Evolutionary conservation across 2,329 filamentous ascomycete genomes (phyloP), one percentile per base, ranked within the genome.

Genomic region (Boeremia exigua): DNA sequence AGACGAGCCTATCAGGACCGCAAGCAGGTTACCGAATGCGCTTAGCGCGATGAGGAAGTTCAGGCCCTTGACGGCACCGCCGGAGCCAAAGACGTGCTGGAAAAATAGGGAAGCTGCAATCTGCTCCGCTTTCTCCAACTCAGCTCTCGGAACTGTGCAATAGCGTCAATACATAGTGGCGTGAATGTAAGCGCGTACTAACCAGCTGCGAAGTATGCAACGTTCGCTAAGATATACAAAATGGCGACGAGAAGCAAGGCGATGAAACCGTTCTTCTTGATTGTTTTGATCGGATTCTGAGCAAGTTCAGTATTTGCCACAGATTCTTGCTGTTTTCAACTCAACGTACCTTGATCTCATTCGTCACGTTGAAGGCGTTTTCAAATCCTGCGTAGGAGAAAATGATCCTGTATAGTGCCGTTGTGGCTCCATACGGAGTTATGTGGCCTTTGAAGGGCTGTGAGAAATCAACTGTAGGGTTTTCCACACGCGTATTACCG

Each of bases 331-430:
- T n/a, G 7, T 1, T 9, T 11, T 12, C 11, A 5, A 6, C 4
- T 11, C 6, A 12, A 11, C 15, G 5, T 43, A 44, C 54, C 76
- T 81, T 81, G 59, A 87, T 81, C 69, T 88, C 85, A 48, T 86
- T 86, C 53, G 84, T 82, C 3, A 88, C 78, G 57, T 86, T 86
- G 72, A 87, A 87, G 0, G 84, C 82, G 59, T 87, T 88, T 10
- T 78, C 73, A 56, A 81, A 87, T 1, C 85, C 85, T 0, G 75
- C 69, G 56, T 86, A 88, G 0, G 84, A 82, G 55, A 86, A 87
- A 27, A 83, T 79, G 45, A 88, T 83, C 49, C 81, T 86, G 43
- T 85, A 80, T 23, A 88, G 67, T 0, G 85, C 84, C 54, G 80
- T 86, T 2, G 85, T 82, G n/a, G 86, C 73, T 25, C 82, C 81